Evolutionary conservation across 441 rosid genomes (phyloP), one percentile per base, ranked within the genome.

Genomic region (Adansonia madagascariensis): DNA sequence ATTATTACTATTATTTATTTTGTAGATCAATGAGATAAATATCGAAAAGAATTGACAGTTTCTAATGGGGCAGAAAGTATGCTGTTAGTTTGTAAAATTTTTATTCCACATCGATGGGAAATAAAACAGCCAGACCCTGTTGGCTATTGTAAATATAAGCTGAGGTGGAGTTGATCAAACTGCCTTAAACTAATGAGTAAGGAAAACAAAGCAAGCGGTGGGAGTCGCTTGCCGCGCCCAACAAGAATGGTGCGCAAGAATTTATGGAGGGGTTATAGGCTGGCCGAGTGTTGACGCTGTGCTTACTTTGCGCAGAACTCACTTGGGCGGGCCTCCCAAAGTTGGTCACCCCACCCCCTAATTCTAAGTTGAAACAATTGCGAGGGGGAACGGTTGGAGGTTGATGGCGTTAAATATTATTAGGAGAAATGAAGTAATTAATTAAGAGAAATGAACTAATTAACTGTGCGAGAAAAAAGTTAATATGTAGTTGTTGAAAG

Each of bases 131-230:
- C 2, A 8, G 6, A 53, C 18, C 3, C 12, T 1, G 49, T 1
- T 10, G 35, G n/a, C 2, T 0, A 0, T 0, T 4, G 75, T 81
- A 88, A 84, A 75, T 73, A 77, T 0, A 2, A 2, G 0, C 2
- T 0, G 14, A 0, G 4, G 0, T 0, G 0, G 0, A 0, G 0
- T 0, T 0, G 0, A 0, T 0, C 0, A 6, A 43, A 0, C 27
- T 49, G 98, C 93, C 94, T 89, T 92, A 94, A 94, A 90, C 98
- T 89, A 94, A 94, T 92, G 98, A 91, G 97, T 91, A 94, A 94
- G 95, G 95, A 94, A 92, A 92, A 90, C 93, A 94, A 92, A 89
- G 98, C 91, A 88, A 72, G 53, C 79, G 85, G 93, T 86, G 97
- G 73, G 94, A 90, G 80, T 87, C 64, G 92, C 64, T 80, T 80